Percentiles rank a stretch among this genome's conserved stretches.
Evolutionary conservation across 139 green algal species (phyloP).

Genomic region (Asterochloris sp.): DNA sequence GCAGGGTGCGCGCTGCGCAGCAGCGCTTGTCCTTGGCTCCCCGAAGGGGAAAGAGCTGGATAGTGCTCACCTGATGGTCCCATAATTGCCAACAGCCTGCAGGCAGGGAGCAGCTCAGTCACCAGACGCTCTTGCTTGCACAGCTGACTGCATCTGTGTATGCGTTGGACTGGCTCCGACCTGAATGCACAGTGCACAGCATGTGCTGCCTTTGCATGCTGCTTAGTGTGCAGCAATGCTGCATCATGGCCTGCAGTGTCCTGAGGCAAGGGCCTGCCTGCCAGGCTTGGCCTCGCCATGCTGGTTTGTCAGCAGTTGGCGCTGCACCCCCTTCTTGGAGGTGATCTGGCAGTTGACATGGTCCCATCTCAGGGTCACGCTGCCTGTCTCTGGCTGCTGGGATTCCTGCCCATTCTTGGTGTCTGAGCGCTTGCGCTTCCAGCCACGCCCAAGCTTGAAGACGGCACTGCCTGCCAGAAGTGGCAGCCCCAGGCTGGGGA

Average conservation of each 20-base stretch:
- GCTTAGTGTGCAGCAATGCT: too few species aligned
- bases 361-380: not conserved
- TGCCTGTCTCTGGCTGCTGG: too few species aligned
- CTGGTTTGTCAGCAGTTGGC: constrained; percentile 1
- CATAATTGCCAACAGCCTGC: constrained; percentile 49
- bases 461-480: too few species aligned
- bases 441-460: too few species aligned
- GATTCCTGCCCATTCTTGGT: too few species aligned
- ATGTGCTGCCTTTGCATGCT: not conserved
- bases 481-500: too few species aligned
- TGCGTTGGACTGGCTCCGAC: not conserved
- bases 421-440: too few species aligned
- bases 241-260: not conserved
- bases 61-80: constrained; percentile 22
- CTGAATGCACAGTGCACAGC: too few species aligned
- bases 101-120: not conserved
- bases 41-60: not conserved
- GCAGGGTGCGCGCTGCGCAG: too few species aligned
- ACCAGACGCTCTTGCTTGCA: not conserved
- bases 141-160: not conserved
- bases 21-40: not conserved
- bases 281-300: not conserved
- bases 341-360: constrained; percentile 18
- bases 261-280: not conserved
- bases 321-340: not conserved